Conservation (phyloP, 2,329 filamentous ascomycete species). For the Dissoconium aciculare region DNA sequence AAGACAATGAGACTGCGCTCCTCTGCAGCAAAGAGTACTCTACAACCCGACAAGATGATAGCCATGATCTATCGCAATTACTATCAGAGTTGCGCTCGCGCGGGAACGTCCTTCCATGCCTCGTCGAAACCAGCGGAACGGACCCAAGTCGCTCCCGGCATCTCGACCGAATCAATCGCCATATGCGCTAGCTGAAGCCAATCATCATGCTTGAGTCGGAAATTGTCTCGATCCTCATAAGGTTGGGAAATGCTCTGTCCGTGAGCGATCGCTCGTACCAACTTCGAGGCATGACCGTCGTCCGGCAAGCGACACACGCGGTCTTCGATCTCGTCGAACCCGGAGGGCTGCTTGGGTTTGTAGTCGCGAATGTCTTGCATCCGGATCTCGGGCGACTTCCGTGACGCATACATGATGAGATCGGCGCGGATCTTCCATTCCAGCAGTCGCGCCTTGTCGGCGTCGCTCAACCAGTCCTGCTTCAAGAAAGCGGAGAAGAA, state of each 20-base stretch:
- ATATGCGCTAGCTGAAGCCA: slow-evolving; percentile 49
- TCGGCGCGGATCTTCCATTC: slow-evolving; percentile 72
- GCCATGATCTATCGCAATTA: no score
- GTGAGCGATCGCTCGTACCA: slow-evolving; percentile 53
- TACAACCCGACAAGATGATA: no score
- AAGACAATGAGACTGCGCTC: no score
- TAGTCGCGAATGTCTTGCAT: slow-evolving; percentile 48
- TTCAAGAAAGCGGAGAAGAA: slow-evolving; percentile 52
- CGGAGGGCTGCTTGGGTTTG: slow-evolving; percentile 31
- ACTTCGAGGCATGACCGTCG: slow-evolving; percentile 70
- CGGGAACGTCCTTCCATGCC: slow-evolving; percentile 42
- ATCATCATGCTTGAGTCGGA: slow-evolving; percentile 39
- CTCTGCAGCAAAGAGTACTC: no score
- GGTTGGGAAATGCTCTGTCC: slow-evolving; percentile 39
- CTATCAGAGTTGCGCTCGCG: slow-evolving; percentile 13
- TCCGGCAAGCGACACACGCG: slow-evolving; percentile 41
- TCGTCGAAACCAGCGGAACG: slow-evolving; percentile 47
- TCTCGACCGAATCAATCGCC: slow-evolving; percentile 47
- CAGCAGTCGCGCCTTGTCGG: slow-evolving; percentile 52
- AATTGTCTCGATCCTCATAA: slow-evolving; percentile 33
- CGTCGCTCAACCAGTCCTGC: slow-evolving; percentile 44
- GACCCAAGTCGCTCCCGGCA: slow-evolving; percentile 42
- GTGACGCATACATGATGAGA: slow-evolving; percentile 57
- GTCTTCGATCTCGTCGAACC: slow-evolving; percentile 32
- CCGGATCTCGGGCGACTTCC: slow-evolving; percentile 46